These are phyloP conservation scores for Effrenium voratum DNA, from an alignment of 73 alveolate species.

Conservation along the genomic window DNA sequence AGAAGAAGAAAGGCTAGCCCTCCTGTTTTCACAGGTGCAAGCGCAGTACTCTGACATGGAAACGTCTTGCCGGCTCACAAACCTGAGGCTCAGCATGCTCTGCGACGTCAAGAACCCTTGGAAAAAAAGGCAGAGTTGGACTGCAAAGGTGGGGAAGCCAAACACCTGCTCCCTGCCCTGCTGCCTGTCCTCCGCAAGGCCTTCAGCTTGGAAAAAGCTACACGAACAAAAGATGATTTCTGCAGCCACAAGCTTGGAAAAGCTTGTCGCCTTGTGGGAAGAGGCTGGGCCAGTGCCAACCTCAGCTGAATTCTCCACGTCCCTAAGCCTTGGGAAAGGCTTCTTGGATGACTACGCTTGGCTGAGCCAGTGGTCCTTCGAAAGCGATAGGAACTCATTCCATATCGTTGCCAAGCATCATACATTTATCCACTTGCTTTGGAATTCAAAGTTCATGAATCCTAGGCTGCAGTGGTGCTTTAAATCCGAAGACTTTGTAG, in stretches of 20 bases:
- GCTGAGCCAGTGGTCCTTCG: constrained; percentile 18
- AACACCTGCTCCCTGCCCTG: background rate
- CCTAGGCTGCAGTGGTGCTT: too few relatives aligned
- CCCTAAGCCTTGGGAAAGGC: background rate
- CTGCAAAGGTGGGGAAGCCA: constrained; percentile 21
- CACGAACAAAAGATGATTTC: background rate
- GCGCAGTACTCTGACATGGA: constrained; percentile 1
- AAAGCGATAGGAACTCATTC: background rate
- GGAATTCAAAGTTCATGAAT: too few relatives aligned
- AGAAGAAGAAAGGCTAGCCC: constrained; percentile 25
- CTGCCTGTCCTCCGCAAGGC: background rate
- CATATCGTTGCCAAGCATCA: background rate
- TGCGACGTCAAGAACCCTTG: constrained; percentile 2
- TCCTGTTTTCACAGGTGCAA: background rate
- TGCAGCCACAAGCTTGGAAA: constrained; percentile 8
- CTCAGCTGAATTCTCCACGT: background rate
- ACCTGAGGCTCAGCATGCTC: background rate
- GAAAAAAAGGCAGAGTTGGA: background rate
- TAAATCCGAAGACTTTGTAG: too few relatives aligned
- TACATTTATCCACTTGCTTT: too few relatives aligned
- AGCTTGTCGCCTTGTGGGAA: constrained; percentile 14
- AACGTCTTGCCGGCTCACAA: background rate
- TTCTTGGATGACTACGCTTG: background rate
- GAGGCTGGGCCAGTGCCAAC: background rate
- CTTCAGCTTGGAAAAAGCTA: background rate